phyloP scores from a whole-genome alignment of 805 yeast species.

The Spencermartinsiella europaea region DNA sequence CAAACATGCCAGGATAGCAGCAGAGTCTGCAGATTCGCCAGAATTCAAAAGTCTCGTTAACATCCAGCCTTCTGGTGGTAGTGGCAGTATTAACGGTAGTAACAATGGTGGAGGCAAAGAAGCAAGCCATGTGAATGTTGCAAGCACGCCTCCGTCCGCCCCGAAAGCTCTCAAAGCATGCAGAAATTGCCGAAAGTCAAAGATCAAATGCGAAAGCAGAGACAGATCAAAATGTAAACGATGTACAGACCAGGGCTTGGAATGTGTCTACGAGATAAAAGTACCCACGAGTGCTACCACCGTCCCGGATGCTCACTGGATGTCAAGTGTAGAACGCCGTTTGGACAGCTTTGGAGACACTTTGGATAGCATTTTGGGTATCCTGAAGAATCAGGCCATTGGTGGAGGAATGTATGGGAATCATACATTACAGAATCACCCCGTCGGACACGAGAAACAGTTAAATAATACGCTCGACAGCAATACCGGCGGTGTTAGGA shows the following conservation, averaged over 20 bases:
- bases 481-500: background rate
- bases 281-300: constrained; percentile 35
- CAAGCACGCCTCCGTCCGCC: background rate
- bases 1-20: background rate
- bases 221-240: constrained; percentile 51
- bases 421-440: background rate
- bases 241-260: constrained; percentile 47
- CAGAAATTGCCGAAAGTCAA: constrained; percentile 54
- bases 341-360: constrained; percentile 38
- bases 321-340: constrained; percentile 35
- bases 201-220: constrained; percentile 55
- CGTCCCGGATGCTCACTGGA: constrained; percentile 29
- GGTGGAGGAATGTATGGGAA: background rate
- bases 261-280: constrained; percentile 54
- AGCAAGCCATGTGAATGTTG: constrained; percentile 13
- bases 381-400: constrained; percentile 27
- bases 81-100: background rate
- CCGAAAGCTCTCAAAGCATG: constrained; percentile 46
- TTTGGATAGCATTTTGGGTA: constrained; percentile 34
- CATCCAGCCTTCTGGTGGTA: background rate
- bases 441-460: background rate
- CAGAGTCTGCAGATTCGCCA: no score
- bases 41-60: background rate
- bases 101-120: constrained; percentile 7
- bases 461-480: background rate